Conservation (phyloP, 164 flowering plant species). For the Vitis rotundifolia region DNA sequence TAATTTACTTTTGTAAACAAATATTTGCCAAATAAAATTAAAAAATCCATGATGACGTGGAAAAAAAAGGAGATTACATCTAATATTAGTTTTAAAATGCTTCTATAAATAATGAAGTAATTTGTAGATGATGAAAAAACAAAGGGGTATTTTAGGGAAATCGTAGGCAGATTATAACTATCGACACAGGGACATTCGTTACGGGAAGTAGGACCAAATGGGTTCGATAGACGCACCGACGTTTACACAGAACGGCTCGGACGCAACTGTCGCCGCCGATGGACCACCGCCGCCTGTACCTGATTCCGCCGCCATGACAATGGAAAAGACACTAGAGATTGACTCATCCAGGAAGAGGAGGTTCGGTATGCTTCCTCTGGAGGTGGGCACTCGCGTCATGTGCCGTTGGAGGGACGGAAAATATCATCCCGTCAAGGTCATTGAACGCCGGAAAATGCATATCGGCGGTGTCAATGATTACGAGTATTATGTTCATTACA, state of each 20-base stretch:
- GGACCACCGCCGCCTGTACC: slow-evolving; percentile 2
- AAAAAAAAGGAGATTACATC: too few relatives aligned
- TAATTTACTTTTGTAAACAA: too few relatives aligned
- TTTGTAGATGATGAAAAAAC: too few relatives aligned
- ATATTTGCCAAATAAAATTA: too few relatives aligned
- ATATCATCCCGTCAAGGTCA: slow-evolving; percentile 90
- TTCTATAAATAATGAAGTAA: too few relatives aligned
- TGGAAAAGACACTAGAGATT: slow-evolving; percentile 17
- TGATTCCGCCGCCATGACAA: not conserved
- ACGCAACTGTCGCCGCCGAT: slow-evolving; percentile 8
- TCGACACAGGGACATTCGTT: too few relatives aligned
- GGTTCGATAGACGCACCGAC: slow-evolving; percentile 53
- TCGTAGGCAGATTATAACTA: too few relatives aligned
- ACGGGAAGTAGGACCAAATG: slow-evolving; percentile 13
- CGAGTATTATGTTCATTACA: slow-evolving; percentile 97
- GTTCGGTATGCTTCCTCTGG: slow-evolving; percentile 55
- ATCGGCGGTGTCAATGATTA: slow-evolving; percentile 51
- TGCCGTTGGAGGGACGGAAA: slow-evolving; percentile 96
- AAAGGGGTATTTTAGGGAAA: too few relatives aligned
- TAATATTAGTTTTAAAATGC: too few relatives aligned
- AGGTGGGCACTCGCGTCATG: slow-evolving; percentile 92
- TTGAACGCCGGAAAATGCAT: slow-evolving; percentile 69
- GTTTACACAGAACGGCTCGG: slow-evolving; percentile 31
- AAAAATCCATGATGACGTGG: too few relatives aligned
- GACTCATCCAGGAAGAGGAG: slow-evolving; percentile 50